phyloP scores from a whole-genome alignment of 345 rosid genomes.

The Iberis pinnata region DNA sequence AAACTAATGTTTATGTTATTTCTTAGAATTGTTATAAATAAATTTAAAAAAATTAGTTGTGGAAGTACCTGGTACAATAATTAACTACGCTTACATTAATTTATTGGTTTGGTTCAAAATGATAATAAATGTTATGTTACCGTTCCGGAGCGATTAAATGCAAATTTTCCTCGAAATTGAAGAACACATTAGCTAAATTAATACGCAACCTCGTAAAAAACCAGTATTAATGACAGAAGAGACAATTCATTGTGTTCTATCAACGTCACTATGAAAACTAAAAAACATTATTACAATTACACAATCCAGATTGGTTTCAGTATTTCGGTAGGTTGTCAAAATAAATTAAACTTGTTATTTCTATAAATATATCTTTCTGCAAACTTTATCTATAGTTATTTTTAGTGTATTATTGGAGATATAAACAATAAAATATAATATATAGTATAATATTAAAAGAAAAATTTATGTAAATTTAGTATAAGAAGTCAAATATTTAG shows the following conservation, averaged over 20 bases:
- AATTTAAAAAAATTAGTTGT: too few species aligned
- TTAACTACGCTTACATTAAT: conserved; percentile 5
- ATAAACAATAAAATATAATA: too few species aligned
- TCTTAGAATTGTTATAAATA: too few species aligned
- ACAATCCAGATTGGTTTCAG: not conserved
- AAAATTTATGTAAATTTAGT: too few species aligned
- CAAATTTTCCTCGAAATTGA: conserved; percentile 9
- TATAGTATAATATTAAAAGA: too few species aligned
- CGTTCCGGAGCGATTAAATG: conserved; percentile 24
- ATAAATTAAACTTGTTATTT: too few species aligned
- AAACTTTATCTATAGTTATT: too few species aligned
- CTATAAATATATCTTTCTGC: too few species aligned
- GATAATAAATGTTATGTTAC: conserved; percentile 26
- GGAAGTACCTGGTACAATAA: conserved; percentile 4
- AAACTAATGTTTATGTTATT: too few species aligned
- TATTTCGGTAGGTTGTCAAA: not conserved
- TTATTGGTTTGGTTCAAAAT: conserved; percentile 1
- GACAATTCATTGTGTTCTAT: conserved; percentile 15
- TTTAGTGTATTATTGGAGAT: too few species aligned
- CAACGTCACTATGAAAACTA: not conserved
- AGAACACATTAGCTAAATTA: conserved; percentile 11
- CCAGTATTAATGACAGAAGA: conserved; percentile 9
- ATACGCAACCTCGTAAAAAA: conserved; percentile 15
- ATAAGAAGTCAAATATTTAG: too few species aligned
- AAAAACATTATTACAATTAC: not conserved